Base-by-base conservation (phyloP, 306 rosid genomes). In the Gastrolobium bilobum region DNA sequence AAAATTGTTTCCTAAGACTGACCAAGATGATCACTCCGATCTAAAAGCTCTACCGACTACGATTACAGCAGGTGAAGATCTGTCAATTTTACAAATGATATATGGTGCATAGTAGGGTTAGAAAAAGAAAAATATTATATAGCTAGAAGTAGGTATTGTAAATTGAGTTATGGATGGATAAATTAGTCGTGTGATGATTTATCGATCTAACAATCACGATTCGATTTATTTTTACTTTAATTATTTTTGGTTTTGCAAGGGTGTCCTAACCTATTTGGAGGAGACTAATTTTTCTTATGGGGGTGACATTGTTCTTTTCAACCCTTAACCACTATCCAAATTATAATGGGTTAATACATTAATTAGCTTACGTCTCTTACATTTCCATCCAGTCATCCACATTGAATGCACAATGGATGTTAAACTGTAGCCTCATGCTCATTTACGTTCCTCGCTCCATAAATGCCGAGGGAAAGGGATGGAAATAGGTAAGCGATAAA, bases 341-440 rank as follows among this genome's bases (percentile, higher is more conserved):
- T 30, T 48, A 20, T 35, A 65, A 79, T 68, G 81, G 63, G 33
- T n/a, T 4, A 48, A 29, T 47, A 15, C 57, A 65, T 29, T 53
- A 13, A 44, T 53, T 43, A 44, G 67, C 47, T 83, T 70, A 35
- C 51, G 39, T 66, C 60, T 68, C 48, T 13, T 46, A 20, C 51
- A 68, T 74, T 58, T 48, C 43, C 65, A 15, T 50, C 46, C 59
- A 69, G 10, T 34, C 65, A 15, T 50, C 37, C 59, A 69, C n/a
- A 62, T 81, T 75, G 39, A 80, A 84, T 76, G 85, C 63, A 40
- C 15, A 40, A 46, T 37, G 72, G 56, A 69, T 34, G 66, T 30
- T 57, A 7, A 42, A 26, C 62, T 62, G 71, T 38, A 63, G 53
- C 76, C 61, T 70, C 79, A 61, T 31, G 39, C 39, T 69, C 82